Evolutionary conservation across 73 alveolate species (phyloP).

Genomic region (Paramecium caudatum): DNA sequence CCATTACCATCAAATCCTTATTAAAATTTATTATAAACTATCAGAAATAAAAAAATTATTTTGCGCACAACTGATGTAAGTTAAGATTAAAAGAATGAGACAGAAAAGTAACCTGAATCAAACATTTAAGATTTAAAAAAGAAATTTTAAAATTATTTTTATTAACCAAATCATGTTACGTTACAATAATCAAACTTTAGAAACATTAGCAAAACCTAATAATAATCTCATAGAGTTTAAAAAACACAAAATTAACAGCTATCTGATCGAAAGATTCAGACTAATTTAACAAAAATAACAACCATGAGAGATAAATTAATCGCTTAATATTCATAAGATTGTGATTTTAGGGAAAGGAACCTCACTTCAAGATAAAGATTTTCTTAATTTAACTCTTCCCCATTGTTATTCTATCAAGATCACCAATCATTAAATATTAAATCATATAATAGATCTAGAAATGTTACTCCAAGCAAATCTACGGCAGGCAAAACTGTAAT

Average conservation of each 20-base stretch:
- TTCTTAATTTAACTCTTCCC: too few species aligned
- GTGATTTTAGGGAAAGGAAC: too few species aligned
- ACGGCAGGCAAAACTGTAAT: not conserved
- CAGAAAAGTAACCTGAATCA: not conserved
- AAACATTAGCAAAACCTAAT: too few species aligned
- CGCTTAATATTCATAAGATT: not conserved
- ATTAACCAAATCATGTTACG: not conserved
- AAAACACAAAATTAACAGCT: too few species aligned
- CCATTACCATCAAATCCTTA: slow-evolving; percentile 11
- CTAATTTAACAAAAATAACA: not conserved
- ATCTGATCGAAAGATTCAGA: too few species aligned
- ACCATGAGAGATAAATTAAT: slow-evolving; percentile 9
- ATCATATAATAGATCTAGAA: slow-evolving; percentile 7
- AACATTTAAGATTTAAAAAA: not conserved
- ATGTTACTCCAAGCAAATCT: slow-evolving; percentile 31
- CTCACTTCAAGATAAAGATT: too few species aligned
- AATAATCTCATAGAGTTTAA: too few species aligned
- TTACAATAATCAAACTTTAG: too few species aligned
- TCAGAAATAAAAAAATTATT: not conserved
- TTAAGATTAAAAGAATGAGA: not conserved
- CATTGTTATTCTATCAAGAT: not conserved
- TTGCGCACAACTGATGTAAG: not conserved
- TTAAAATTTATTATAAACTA: not conserved
- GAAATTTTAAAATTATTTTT: slow-evolving; percentile 10
- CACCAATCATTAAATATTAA: slow-evolving; percentile 6